Conservation (phyloP, 176 grass and related monocot species). For the Phoenix roebelenii region DNA sequence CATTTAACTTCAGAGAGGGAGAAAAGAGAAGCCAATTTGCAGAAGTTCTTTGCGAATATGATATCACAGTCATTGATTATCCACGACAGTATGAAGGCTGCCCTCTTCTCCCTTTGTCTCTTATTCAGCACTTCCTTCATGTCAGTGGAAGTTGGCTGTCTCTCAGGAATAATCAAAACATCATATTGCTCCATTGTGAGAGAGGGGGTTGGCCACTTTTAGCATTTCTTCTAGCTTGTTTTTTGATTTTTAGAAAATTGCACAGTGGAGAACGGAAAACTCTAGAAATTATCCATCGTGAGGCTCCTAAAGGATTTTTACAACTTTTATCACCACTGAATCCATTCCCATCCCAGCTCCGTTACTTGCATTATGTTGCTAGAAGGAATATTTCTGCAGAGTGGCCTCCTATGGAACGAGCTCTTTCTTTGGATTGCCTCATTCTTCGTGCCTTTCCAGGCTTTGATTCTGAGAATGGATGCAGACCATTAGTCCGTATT, state of each 20-base stretch:
- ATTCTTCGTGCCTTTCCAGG: conserved; percentile 88
- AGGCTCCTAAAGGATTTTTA: conserved; percentile 87
- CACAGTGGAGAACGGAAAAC: conserved; percentile 74
- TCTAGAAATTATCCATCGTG: conserved; percentile 76
- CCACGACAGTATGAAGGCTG: conserved; percentile 95
- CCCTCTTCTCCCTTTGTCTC: conserved; percentile 81
- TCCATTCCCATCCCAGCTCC: conserved; percentile 84
- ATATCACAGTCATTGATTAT: conserved; percentile 83
- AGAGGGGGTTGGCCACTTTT: conserved; percentile 89
- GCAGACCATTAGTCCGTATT: conserved; percentile 78
- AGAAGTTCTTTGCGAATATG: conserved; percentile 57
- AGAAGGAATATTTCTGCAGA: conserved; percentile 87
- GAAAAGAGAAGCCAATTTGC: conserved; percentile 80
- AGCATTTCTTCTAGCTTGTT: conserved; percentile 82
- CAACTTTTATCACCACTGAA: conserved; percentile 93
- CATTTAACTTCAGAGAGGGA: conserved; percentile 93
- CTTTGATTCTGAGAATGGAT: conserved; percentile 89
- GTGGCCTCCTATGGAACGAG: conserved; percentile 81
- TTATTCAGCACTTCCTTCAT: conserved; percentile 80
- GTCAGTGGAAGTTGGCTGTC: conserved; percentile 76
- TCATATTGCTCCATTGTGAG: conserved; percentile 88
- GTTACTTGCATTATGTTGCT: conserved; percentile 89
- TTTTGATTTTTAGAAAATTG: conserved; percentile 83
- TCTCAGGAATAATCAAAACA: conserved; percentile 58
- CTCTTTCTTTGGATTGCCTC: conserved; percentile 89